These are phyloP conservation scores for Neurospora sp. DNA, from an alignment of 495 filamentous ascomycete genomes.

Conservation along the genomic window DNA sequence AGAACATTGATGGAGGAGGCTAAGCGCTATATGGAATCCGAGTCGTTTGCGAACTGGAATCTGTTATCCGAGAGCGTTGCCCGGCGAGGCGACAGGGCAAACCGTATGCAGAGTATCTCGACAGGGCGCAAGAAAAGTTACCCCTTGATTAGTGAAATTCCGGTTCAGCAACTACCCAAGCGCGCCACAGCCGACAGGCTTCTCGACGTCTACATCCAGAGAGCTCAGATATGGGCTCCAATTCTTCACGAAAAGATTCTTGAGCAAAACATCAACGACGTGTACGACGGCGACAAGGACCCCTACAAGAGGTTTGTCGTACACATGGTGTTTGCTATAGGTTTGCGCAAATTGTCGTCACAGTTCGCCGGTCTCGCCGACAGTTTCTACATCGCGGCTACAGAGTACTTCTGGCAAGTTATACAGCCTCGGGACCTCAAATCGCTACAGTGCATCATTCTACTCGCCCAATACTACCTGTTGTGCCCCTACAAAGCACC, in stretches of 20 bases:
- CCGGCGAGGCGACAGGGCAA: slow-evolving; percentile 18
- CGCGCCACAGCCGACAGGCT: slow-evolving; percentile 58
- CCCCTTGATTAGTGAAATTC: slow-evolving; percentile 65
- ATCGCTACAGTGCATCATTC: slow-evolving; percentile 78
- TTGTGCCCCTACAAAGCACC: slow-evolving; percentile 83
- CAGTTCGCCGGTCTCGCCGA: slow-evolving; percentile 80
- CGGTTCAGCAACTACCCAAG: slow-evolving; percentile 59
- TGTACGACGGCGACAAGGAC: slow-evolving; percentile 64
- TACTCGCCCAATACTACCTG: slow-evolving; percentile 87
- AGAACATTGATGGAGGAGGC: slow-evolving; percentile 90
- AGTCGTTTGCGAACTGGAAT: slow-evolving; percentile 61
- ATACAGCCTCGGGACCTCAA: slow-evolving; percentile 71
- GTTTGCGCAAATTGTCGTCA: slow-evolving; percentile 73
- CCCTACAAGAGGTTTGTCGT: slow-evolving; percentile 77
- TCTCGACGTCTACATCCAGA: slow-evolving; percentile 68
- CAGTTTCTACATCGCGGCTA: slow-evolving; percentile 80
- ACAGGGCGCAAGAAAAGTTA: slow-evolving; percentile 44
- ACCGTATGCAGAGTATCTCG: slow-evolving; percentile 27
- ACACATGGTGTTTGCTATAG: slow-evolving; percentile 83
- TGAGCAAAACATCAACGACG: slow-evolving; percentile 61
- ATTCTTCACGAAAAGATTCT: slow-evolving; percentile 77
- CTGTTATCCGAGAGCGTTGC: slow-evolving; percentile 58
- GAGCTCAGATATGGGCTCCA: slow-evolving; percentile 78
- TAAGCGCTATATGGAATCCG: slow-evolving; percentile 73
- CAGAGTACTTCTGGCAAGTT: slow-evolving; percentile 67